Base-by-base conservation (phyloP, 179 eudicot species). In the Actinidia arguta region DNA sequence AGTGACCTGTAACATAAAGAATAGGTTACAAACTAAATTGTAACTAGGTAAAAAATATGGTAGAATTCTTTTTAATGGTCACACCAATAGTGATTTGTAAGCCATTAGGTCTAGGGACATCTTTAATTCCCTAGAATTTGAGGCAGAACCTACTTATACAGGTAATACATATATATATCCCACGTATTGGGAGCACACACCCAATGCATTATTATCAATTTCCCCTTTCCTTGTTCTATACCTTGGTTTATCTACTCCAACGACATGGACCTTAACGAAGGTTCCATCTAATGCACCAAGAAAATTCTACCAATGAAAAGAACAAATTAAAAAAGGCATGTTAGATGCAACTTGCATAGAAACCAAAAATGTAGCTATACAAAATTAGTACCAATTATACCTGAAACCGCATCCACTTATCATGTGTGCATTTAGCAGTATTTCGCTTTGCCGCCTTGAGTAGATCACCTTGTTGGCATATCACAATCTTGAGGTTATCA, bases 151-250 rank as follows among this genome's bases (percentile, higher is more conserved):
- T 73, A 81, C 81, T 84, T 78, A 84, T 0, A 73, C 78, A 10
- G 87, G 78, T 44, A 76, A 71, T 12, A 85, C 81, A 44, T 85
- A 77, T 31, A 75, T 50, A 59, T 80, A 84, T 20, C 76, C 39
- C 76, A 56, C 24, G n/a, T 75, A 39, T 14, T 56, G 71, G 3
- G 70, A 47, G 18, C 71, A 77, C 1, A 36, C 71, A 17, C 85
- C 78, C 4, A 83, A 69, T 10, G 70, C 78, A 61, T 70, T 83
- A 10, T 58, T 78, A 27, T 66, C 64, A 22, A 83, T 58, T 39
- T 75, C 50, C 20, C 74, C 75, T 39, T 78, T 83, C 20, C 46
- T 39, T 1, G 78, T 71, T 13, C 67, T 69, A 69, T 16, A 64
- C 18, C 69, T 24, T 9, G 69, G 39, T n/a, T 25, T 64, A 24